Evolutionary conservation across 2,329 filamentous ascomycete species (phyloP).

Genomic region (Orbilia oligospora): DNA sequence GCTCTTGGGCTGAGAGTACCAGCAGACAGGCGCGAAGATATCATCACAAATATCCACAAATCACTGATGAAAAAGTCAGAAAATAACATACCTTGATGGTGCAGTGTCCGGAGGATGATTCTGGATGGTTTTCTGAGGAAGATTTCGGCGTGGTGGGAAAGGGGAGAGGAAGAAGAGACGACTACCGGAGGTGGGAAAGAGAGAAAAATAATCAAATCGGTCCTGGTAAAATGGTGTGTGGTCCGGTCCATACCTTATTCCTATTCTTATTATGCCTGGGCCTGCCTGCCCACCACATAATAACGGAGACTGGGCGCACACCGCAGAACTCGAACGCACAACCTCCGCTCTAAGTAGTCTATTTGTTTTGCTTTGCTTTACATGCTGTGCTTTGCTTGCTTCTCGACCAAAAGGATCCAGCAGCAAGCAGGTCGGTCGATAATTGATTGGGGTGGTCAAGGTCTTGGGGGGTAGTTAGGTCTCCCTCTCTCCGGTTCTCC

Average conservation of each 20-base stretch:
- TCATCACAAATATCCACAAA: conserved; percentile 55
- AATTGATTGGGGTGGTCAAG: not conserved
- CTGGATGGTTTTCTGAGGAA: conserved; percentile 46
- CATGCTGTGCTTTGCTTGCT: not conserved
- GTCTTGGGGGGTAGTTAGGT: not conserved
- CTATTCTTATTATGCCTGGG: conserved; percentile 4
- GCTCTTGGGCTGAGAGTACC: conserved; percentile 6
- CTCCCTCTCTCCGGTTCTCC: not conserved
- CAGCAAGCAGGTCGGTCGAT: not conserved
- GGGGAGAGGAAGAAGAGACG: conserved; percentile 42
- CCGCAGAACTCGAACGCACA: conserved; percentile 36
- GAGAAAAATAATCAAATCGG: conserved; percentile 50
- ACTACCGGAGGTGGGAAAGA: conserved; percentile 55
- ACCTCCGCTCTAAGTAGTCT: conserved; percentile 23
- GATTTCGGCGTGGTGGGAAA: conserved; percentile 45
- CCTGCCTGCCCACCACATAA: conserved; percentile 9
- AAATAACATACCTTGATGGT: conserved; percentile 60
- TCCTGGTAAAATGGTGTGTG: conserved; percentile 12
- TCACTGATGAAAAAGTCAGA: conserved; percentile 44
- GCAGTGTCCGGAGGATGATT: conserved; percentile 25
- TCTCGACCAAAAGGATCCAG: conserved; percentile 13
- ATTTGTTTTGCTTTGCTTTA: conserved; percentile 26
- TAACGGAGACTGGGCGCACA: conserved; percentile 55
- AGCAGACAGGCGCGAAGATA: conserved; percentile 30
- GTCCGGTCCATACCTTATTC: conserved; percentile 1